phyloP scores from a whole-genome alignment of 257 asterid species.

The Eucommia ulmoides region DNA sequence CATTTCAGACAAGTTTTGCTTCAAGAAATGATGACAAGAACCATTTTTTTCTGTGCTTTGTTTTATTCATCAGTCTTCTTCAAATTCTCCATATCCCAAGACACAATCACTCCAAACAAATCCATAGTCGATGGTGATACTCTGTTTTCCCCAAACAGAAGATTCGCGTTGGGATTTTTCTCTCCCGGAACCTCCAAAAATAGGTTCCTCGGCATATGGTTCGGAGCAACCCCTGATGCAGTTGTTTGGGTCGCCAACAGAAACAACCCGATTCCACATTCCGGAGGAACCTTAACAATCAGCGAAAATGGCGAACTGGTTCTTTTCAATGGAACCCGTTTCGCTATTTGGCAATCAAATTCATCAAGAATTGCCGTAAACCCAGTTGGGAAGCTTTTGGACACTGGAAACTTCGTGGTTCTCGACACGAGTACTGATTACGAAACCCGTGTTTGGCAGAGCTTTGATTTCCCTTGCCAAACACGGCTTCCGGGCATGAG shows the following conservation, averaged over 20 bases:
- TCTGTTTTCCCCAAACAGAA: too few relatives aligned
- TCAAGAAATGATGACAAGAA: too few relatives aligned
- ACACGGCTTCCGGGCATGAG: background rate
- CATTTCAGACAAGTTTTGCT: too few relatives aligned
- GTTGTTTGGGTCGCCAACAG: constrained; percentile 26
- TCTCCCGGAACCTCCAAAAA: constrained; percentile 10
- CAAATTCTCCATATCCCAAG: background rate
- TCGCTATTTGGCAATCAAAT: constrained; percentile 19
- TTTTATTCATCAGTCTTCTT: constrained; percentile 1
- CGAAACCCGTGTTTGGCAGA: background rate
- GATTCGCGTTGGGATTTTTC: constrained; percentile 28
- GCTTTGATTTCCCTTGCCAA: background rate
- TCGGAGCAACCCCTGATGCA: constrained; percentile 12
- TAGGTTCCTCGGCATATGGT: constrained; percentile 18
- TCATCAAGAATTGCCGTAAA: constrained; percentile 1
- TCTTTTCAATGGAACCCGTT: too few relatives aligned
- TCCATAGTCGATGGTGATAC: too few relatives aligned
- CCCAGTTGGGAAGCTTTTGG: constrained; percentile 14
- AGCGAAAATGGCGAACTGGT: constrained; percentile 7
- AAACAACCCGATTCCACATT: too few relatives aligned
- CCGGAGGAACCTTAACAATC: too few relatives aligned
- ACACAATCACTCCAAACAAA: too few relatives aligned
- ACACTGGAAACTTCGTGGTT: constrained; percentile 18
- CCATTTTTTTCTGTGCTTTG: background rate
- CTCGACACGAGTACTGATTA: too few relatives aligned